A percentile compares a stretch with the other conserved stretches of the same genome.
These are phyloP conservation scores for Monoraphidium neglectum DNA, from an alignment of 139 green algal species.

Conservation along the genomic window DNA sequence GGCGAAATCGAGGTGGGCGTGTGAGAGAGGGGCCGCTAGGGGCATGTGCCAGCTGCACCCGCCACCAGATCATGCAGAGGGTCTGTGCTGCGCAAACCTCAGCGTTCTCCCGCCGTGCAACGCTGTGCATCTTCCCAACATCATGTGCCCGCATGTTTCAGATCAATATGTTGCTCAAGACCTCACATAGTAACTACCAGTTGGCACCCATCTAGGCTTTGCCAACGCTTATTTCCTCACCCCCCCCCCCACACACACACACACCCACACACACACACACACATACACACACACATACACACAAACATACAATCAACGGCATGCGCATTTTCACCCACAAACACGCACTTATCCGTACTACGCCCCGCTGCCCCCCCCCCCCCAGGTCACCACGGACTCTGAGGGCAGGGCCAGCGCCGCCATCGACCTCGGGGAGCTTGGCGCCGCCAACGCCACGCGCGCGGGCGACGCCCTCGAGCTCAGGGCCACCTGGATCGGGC, in stretches of 20 bases:
- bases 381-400: slow-evolving; percentile 4
- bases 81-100: no score
- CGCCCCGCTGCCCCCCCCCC: neutral
- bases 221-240: neutral
- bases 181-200: no score
- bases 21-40: neutral
- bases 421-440: slow-evolving; percentile 30
- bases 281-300: no score
- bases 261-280: neutral
- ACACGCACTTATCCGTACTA: neutral
- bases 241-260: no score
- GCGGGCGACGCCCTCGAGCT: slow-evolving; percentile 27
- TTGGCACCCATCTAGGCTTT: no score
- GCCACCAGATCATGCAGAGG: no score
- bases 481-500: slow-evolving; percentile 42
- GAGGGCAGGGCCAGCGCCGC: slow-evolving; percentile 3
- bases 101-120: no score
- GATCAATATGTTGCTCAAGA: no score
- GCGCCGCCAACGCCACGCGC: slow-evolving; percentile 6
- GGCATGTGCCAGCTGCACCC: neutral
- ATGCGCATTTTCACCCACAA: no score
- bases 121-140: no score
- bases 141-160: no score
- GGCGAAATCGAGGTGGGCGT: slow-evolving; percentile 6
- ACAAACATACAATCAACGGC: no score